phyloP scores from a whole-genome alignment of 495 filamentous ascomycete species.

The Penicillium odoratum region DNA sequence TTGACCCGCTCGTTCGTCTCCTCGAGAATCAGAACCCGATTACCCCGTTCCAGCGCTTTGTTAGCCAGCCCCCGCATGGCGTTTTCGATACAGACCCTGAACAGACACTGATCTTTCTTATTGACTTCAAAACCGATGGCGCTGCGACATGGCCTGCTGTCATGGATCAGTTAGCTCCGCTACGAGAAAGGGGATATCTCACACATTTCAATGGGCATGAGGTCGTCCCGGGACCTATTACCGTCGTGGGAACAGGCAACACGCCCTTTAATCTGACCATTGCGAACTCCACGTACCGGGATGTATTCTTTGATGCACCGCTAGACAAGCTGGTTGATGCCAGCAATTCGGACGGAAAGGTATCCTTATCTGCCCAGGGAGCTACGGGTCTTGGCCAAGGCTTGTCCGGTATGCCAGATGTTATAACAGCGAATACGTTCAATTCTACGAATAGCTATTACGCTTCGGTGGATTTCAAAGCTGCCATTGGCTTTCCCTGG shows the following conservation, averaged over 20 bases:
- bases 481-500: conserved; percentile 44
- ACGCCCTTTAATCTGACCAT: conserved; percentile 66
- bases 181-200: conserved; percentile 65
- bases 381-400: conserved; percentile 33
- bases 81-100: conserved; percentile 52
- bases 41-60: conserved; percentile 29
- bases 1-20: conserved; percentile 53
- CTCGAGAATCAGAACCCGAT: conserved; percentile 52
- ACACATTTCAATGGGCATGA: conserved; percentile 55
- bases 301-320: conserved; percentile 67
- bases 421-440: conserved; percentile 42
- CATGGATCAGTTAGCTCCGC: conserved; percentile 59
- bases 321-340: conserved; percentile 41
- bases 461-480: conserved; percentile 46
- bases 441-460: conserved; percentile 49
- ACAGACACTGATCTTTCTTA: conserved; percentile 64
- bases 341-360: background rate
- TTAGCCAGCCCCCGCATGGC: conserved; percentile 30
- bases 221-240: conserved; percentile 57
- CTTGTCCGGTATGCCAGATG: conserved; percentile 35
- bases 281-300: conserved; percentile 46
- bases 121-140: conserved; percentile 69
- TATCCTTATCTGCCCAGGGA: background rate
- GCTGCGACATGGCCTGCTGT: conserved; percentile 53
- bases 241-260: conserved; percentile 78